A percentile compares a stretch with the other conserved stretches of the same genome.
phyloP scores from a whole-genome alignment of 2,329 filamentous ascomycete genomes.

The Ceratocystis albifundus region DNA sequence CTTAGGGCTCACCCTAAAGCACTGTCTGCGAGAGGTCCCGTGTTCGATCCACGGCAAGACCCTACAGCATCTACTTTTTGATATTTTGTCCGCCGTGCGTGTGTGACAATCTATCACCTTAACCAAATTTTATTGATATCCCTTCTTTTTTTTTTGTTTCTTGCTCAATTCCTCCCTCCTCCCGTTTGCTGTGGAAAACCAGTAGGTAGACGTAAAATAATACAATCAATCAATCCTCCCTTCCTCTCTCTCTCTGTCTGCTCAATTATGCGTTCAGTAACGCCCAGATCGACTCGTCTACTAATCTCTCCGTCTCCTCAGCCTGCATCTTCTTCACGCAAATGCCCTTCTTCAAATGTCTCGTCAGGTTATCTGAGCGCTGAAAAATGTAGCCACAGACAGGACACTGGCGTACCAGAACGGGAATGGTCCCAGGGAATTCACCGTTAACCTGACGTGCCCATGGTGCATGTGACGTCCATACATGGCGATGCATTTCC shows the following conservation, averaged over 20 bases:
- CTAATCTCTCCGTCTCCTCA: background rate
- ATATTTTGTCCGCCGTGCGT: background rate
- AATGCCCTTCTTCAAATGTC: background rate
- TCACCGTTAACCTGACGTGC: background rate
- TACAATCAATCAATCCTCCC: too few species aligned
- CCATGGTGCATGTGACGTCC: constrained; percentile 2
- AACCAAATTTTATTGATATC: background rate
- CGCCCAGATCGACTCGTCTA: background rate
- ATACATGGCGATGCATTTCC: background rate
- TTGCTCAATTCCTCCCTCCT: background rate
- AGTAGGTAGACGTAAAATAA: too few species aligned
- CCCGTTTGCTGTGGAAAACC: too few species aligned
- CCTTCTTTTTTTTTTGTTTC: background rate
- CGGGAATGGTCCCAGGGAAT: background rate
- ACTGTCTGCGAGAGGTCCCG: constrained; percentile 25
- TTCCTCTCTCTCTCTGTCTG: too few species aligned
- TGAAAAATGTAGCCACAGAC: background rate
- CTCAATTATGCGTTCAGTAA: background rate
- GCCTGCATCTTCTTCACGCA: background rate
- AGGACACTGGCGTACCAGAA: background rate
- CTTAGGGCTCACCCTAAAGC: constrained; percentile 44
- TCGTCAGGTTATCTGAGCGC: background rate
- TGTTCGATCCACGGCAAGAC: constrained; percentile 26
- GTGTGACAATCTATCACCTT: background rate
- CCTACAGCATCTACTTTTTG: too few species aligned